Percentiles rank a stretch among this genome's conserved stretches.
These are phyloP conservation scores for Fraxinus dipetala DNA, from an alignment of 305 asterid genomes.

Conservation along the genomic window DNA sequence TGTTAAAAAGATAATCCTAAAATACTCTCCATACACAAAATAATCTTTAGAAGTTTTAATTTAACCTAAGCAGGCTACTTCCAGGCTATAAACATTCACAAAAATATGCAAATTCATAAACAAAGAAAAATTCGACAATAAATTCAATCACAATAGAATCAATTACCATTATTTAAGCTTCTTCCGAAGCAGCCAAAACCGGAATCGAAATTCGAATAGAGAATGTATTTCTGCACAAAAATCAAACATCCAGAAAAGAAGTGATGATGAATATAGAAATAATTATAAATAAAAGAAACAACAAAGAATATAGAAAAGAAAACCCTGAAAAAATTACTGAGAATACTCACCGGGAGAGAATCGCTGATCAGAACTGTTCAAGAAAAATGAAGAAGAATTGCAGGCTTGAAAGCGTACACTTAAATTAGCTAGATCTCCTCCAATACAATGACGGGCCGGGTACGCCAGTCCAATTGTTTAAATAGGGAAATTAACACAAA, in stretches of 20 bases:
- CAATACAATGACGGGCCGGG: neutral
- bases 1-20: neutral
- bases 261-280: neutral
- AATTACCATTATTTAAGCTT: neutral
- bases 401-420: neutral
- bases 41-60: neutral
- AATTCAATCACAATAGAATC: neutral
- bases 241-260: neutral
- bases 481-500: neutral
- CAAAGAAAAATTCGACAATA: neutral
- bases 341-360: neutral
- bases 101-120: neutral
- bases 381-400: neutral
- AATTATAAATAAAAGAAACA: neutral
- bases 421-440: neutral
- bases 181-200: neutral
- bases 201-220: neutral
- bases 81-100: neutral
- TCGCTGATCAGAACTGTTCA: neutral
- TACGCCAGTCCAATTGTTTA: neutral
- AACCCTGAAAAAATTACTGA: neutral
- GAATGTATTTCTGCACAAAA: neutral
- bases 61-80: neutral
- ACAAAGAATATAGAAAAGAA: neutral
- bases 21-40: neutral